Evolutionary conservation across 768 basidiomycete genomes (phyloP).

Genomic region (Mycena maculata): DNA sequence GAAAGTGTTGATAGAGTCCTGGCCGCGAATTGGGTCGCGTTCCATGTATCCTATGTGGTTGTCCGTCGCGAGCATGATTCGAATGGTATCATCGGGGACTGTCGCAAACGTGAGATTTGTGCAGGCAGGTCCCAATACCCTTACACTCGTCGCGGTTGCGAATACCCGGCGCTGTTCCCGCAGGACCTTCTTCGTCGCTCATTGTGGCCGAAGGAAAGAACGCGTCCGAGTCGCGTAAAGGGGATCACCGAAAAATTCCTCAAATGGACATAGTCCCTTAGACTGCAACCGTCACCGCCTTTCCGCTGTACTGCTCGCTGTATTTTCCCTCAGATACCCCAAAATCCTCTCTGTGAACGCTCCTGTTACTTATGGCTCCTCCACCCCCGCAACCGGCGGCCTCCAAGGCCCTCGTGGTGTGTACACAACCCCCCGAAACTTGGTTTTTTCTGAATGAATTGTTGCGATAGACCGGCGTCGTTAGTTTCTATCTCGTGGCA

Average conservation of each 20-base stretch:
- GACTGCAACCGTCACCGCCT: conserved; percentile 4
- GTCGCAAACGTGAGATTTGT: background rate
- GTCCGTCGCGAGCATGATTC: conserved; percentile 92
- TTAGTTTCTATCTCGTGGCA: conserved; percentile 89
- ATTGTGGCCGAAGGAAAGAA: conserved; percentile 11
- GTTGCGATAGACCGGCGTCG: conserved; percentile 71
- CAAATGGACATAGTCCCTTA: conserved; percentile 1
- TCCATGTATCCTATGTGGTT: conserved; percentile 97
- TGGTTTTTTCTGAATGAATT: background rate
- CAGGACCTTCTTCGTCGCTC: conserved; percentile 26
- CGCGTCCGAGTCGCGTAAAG: conserved; percentile 30
- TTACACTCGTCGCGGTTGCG: conserved; percentile 52
- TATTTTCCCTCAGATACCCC: conserved; percentile 7
- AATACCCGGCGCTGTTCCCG: conserved; percentile 9
- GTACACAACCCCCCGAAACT: conserved; percentile 33
- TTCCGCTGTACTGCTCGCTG: background rate
- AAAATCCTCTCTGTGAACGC: conserved; percentile 4
- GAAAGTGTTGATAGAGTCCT: conserved; percentile 96
- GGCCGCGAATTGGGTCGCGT: conserved; percentile 92
- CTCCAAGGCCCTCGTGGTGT: conserved; percentile 60
- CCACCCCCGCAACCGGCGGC: conserved; percentile 46
- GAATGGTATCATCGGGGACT: conserved; percentile 75
- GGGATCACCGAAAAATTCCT: background rate
- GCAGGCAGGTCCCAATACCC: conserved; percentile 30
- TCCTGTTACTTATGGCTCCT: conserved; percentile 38